Base-by-base conservation (phyloP, 1,284 basidiomycete genomes). In the Afroboletus lepidellus region DNA sequence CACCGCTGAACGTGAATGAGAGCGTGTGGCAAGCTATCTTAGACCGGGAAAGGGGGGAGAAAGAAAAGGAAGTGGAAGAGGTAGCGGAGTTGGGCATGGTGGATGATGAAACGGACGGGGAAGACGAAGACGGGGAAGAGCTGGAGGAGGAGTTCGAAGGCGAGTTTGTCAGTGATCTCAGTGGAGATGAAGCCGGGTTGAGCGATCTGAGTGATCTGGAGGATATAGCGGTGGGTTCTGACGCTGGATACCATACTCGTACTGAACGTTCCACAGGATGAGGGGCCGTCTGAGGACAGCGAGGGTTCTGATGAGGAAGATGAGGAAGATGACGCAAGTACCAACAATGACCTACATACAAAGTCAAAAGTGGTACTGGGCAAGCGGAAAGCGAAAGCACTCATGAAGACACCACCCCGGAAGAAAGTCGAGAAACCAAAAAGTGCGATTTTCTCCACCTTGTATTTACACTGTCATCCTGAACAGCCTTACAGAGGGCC, bases 1-100 rank as follows among this genome's bases (percentile, higher is more conserved):
- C 92, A 27, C 97, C 96, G 20, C 79, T 99, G 36, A 99, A 99
- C 71, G 95, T 99, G 57, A 99, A 99, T 72, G 97, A 99, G 74
- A 87, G 83, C 39, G 94, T 99, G 5, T 99, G 97, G 97, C 84
- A 87, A 60, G 85, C 89, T 7, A 87, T 98, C 38, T 74, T 98
- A 45, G 92, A 96, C 65, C 78, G 84, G 53, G 91, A 94, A 65
- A 80, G 79, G 60, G 71, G 72, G n/a, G 75, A 67, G 48, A 77
- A 79, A 25, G 65, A 69, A 25, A 77, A 74, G 56, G 70, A 74
- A 47, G 60, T 74, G 38, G 77, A 82, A 55, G 75, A 75, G 57
- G 78, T 78, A 59, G 72, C 74, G 57, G 72, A 75, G 53, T 72
- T 77, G 51, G 75, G 75, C 43, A 66, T 74, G 47, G 74, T 78